A percentile compares a stretch with the other conserved stretches of the same genome.
phyloP scores from a whole-genome alignment of 2,329 filamentous ascomycete genomes.

The Fusarium pininemorale region DNA sequence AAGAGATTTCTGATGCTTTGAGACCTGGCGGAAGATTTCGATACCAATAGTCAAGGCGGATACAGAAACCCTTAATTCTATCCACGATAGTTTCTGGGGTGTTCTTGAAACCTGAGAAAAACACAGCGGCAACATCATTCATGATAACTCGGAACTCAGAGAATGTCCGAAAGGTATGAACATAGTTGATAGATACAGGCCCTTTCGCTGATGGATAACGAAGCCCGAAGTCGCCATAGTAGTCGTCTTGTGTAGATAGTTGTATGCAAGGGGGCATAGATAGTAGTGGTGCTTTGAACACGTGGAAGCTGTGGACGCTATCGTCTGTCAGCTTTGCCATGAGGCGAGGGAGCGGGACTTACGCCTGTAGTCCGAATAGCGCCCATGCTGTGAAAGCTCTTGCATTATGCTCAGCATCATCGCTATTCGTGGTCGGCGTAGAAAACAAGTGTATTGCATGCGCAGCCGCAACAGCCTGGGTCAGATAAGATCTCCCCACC shows the following conservation, averaged over 20 bases:
- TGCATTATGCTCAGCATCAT: background rate
- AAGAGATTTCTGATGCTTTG: background rate
- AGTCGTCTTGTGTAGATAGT: rapidly evolving
- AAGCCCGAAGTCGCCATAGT: background rate
- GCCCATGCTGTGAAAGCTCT: background rate
- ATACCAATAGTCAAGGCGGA: background rate
- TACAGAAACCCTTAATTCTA: background rate
- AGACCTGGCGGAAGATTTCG: background rate
- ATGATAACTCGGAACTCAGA: background rate
- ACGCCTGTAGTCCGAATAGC: background rate
- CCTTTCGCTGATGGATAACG: background rate
- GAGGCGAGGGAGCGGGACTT: rapidly evolving
- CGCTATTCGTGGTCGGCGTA: background rate
- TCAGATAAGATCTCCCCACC: background rate
- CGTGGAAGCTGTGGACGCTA: background rate
- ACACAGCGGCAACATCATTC: background rate
- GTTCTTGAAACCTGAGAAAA: background rate
- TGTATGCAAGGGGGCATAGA: background rate
- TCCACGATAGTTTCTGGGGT: rapidly evolving
- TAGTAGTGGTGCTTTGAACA: background rate
- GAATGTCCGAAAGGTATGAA: background rate
- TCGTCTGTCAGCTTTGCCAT: rapidly evolving
- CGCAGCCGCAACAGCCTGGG: background rate
- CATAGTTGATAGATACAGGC: background rate
- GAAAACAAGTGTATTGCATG: background rate